Evolutionary conservation across 108 stramenopile genomes (phyloP).

Genomic region (Poteriospumella lacustris): DNA sequence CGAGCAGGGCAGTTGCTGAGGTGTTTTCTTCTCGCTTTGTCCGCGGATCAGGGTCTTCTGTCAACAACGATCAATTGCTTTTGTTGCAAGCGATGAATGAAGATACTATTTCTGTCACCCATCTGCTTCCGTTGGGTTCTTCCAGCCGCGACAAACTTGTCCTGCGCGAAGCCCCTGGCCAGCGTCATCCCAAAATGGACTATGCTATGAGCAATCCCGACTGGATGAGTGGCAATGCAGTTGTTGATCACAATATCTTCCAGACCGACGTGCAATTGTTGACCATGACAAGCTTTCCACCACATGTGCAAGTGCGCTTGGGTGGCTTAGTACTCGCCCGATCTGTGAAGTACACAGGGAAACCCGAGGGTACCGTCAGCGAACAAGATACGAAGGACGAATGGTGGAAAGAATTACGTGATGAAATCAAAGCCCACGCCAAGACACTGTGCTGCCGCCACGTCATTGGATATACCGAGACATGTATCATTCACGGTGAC

Average conservation of each 20-base stretch:
- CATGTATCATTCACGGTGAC: slow-evolving; percentile 89
- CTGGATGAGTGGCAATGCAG: too few relatives aligned
- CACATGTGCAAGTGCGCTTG: slow-evolving; percentile 67
- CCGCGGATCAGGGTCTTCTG: too few relatives aligned
- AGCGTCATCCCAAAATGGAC: too few relatives aligned
- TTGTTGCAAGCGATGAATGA: too few relatives aligned
- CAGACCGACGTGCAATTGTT: slow-evolving; percentile 76
- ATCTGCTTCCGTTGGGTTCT: too few relatives aligned
- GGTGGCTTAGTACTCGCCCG: slow-evolving; percentile 87
- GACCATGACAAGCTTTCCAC: slow-evolving; percentile 71
- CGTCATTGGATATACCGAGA: slow-evolving; percentile 86
- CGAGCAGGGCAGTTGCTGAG: too few relatives aligned
- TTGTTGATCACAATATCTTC: background rate
- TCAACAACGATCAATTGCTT: too few relatives aligned
- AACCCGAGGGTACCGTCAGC: slow-evolving; percentile 67
- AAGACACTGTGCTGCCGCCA: slow-evolving; percentile 79
- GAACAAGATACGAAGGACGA: slow-evolving; percentile 90
- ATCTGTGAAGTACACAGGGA: slow-evolving; percentile 86
- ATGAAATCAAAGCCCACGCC: slow-evolving; percentile 86
- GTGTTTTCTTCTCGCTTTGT: too few relatives aligned
- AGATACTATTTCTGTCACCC: too few relatives aligned
- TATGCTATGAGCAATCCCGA: too few relatives aligned
- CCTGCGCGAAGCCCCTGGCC: too few relatives aligned
- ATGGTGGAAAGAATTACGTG: slow-evolving; percentile 95
- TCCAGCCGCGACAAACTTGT: too few relatives aligned